Evolutionary conservation across 139 green algal species (phyloP), one percentile per base, ranked within the genome.

Genomic region (Chlorella ohadii): DNA sequence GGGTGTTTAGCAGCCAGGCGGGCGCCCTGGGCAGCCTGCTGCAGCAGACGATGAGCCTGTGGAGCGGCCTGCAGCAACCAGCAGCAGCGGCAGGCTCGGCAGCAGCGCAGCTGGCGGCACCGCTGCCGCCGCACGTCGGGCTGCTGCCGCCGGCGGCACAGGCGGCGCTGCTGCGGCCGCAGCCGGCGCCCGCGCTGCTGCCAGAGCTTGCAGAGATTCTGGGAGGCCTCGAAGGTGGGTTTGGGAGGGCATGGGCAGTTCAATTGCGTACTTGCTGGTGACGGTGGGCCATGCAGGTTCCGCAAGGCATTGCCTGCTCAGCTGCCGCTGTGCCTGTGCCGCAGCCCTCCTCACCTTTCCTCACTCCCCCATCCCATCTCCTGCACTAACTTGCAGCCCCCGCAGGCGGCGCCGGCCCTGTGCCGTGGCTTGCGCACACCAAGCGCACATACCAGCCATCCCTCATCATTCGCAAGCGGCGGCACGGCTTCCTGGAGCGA

Each of bases 381-480:
- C 44, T 51, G 44, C n/a, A n/a, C 44, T 51, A 9, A 27, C 20
- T 6, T 41, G 81, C 81, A 85, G 81, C 57, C 16, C 81, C 81
- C 5, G 27, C 72, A 33, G 28, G 36, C n/a, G 31, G 33, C 72
- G 39, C 27, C 64, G 71, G 38, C n/a, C 28, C n/a, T 7, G 36
- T 74, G 56, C 55, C 68, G 31, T 76, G 39, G 72, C 71, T 83
- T 38, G 83, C 68, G 78, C n/a, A 59, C 63, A 90, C 64, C 79
- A 91, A 91, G 80, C 86, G 90, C 79, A 92, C 91, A 11, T 94
- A 87, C 85, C 89, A 94, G 77, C 90, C 91, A 39, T 92, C 85
- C 70, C 82, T 83, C 34, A 79, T 91, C 68, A 85, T 89, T 38
- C 82, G 91, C 63, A 94, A 94, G 88, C 87, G 91, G 12, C 81